A percentile compares a stretch with the other conserved stretches of the same genome.
Evolutionary conservation across 163 green algal species (phyloP).

Genomic region (Volvox carteri): DNA sequence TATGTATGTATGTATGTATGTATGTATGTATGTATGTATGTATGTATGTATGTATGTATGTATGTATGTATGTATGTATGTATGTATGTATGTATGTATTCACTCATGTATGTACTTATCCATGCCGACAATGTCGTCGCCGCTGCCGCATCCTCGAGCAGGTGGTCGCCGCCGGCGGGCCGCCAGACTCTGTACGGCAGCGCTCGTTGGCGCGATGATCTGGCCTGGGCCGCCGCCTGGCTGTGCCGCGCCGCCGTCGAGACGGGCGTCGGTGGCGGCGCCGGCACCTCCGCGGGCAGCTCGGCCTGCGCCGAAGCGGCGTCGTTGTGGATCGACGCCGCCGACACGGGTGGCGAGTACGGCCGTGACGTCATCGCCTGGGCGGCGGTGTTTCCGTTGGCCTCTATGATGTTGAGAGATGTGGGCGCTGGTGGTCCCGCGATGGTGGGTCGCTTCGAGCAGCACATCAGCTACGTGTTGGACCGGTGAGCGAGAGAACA

Average conservation of each 20-base stretch:
- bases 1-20: too few species aligned
- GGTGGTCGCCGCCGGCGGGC: neutral
- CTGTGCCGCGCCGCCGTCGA: constrained; percentile 41
- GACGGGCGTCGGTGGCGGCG: neutral
- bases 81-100: too few species aligned
- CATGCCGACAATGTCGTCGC: too few species aligned
- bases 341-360: neutral
- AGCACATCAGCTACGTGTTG: neutral
- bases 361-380: constrained; percentile 3
- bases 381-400: neutral
- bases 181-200: constrained; percentile 15
- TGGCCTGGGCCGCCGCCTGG: constrained; percentile 43
- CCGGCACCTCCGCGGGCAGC: neutral
- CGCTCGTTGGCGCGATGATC: constrained; percentile 27
- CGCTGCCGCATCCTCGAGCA: too few species aligned
- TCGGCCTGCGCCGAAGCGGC: neutral
- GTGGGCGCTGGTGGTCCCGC: neutral
- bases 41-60: too few species aligned
- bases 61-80: too few species aligned
- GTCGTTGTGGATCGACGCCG: neutral
- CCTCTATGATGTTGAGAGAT: constrained; percentile 29
- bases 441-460: neutral
- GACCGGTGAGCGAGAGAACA: neutral
- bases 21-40: too few species aligned
- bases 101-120: too few species aligned